Evolutionary conservation across 768 basidiomycete genomes (phyloP).

Genomic region (Amanita pallidorosea): DNA sequence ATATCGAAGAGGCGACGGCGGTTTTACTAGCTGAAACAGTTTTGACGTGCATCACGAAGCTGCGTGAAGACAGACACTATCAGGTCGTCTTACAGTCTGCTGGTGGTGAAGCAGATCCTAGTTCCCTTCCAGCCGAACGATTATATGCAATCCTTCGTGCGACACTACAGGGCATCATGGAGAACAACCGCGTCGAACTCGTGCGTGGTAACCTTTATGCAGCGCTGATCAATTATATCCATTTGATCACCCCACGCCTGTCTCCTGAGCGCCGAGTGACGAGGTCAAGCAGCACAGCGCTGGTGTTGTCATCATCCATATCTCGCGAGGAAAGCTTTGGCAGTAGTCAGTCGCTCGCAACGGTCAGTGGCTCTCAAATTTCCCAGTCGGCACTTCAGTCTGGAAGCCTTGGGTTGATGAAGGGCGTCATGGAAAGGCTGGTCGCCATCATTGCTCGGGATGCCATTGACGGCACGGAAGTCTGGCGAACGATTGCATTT

Average conservation of each 20-base stretch:
- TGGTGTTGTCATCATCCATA: constrained; percentile 28
- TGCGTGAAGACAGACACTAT: constrained; percentile 74
- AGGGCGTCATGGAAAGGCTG: constrained; percentile 59
- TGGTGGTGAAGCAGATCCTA: constrained; percentile 49
- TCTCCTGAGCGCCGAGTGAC: constrained; percentile 12
- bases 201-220: constrained; percentile 96
- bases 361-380: constrained; percentile 13
- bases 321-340: constrained; percentile 29
- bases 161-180: constrained; percentile 64
- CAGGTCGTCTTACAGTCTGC: constrained; percentile 59
- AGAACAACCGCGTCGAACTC: constrained; percentile 70
- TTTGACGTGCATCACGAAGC: constrained; percentile 73
- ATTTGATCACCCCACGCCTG: constrained; percentile 44
- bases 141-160: constrained; percentile 64
- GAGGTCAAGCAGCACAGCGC: constrained; percentile 13
- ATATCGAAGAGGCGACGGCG: constrained; percentile 60
- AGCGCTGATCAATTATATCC: constrained; percentile 79
- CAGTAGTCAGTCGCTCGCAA: constrained; percentile 26
- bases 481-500: constrained; percentile 95
- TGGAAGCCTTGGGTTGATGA: constrained; percentile 59
- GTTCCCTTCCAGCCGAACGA: constrained; percentile 71
- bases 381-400: constrained; percentile 36
- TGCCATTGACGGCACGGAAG: constrained; percentile 89
- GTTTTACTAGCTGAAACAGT: constrained; percentile 79
- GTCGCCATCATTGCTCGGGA: constrained; percentile 73